Base-by-base conservation (phyloP, 208 protist species). In the Trypanosoma grayi region DNA sequence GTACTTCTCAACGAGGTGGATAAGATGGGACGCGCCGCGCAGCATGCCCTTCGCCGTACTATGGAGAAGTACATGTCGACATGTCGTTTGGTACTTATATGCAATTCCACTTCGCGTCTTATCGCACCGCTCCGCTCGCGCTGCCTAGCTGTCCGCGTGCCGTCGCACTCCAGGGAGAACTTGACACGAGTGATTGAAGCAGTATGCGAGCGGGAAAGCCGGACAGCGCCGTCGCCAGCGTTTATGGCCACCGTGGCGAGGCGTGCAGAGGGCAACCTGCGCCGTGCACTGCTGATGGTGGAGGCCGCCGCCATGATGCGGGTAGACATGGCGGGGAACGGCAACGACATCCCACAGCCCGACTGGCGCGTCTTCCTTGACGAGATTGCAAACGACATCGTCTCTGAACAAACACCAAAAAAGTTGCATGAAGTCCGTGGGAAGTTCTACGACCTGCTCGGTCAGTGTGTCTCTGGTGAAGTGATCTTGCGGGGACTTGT, bases 51-150 rank as follows among this genome's bases (percentile, higher is more conserved):
- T 22, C 90, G 99, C 25, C 95, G 99, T 27, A 99, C 98, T 14
- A 99, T 99, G 99, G 99, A 99, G 69, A 99, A 99, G 72, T 99
- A 99, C 87, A 92, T 97, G 53, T 66, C 74, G 16, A 98, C 88
- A 0, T 99, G 98, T 74, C 85, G 99, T 2, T 68, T 99, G 7
- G 90, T 99, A 11, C 80, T 99, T 9, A 81, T 91, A 47, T 98
- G 94, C 73, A 98, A 90, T 55, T 92, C 84, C 22, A 96, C 93
- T 11, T 93, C 81, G 18, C 96, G 89, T 22, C 83, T 99, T 10
- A 98, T 99, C 40, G 84, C 97, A 6, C 98, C 99, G 25, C 83
- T 99, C 20, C 84, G 97, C 11, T 98, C 90, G 24, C 91, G 99
- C 18, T 99, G 99, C 73, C 74, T 99, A 0, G 81, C 77, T 30